Conservation (phyloP, 2,329 filamentous ascomycete genomes). For the Penicillium thymicola region DNA sequence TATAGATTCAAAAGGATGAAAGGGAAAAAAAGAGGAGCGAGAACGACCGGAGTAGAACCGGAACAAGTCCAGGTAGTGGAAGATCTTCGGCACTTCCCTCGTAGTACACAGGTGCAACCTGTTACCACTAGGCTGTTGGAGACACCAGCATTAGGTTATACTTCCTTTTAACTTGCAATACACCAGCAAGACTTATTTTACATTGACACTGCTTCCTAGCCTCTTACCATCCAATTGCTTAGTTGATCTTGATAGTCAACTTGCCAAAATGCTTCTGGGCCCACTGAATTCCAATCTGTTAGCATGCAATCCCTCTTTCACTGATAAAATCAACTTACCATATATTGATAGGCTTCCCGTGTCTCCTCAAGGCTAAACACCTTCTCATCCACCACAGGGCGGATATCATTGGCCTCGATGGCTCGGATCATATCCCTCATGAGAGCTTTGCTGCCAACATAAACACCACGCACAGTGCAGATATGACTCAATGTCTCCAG, state of each 20-base stretch:
- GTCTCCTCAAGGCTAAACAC: slow-evolving; percentile 53
- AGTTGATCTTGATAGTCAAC: slow-evolving; percentile 47
- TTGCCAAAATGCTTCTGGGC: slow-evolving; percentile 57
- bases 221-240: background rate
- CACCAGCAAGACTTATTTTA: background rate
- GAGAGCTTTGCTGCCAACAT: slow-evolving; percentile 55
- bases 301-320: slow-evolving; percentile 8
- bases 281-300: slow-evolving; percentile 33
- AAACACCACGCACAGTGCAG: slow-evolving; percentile 56
- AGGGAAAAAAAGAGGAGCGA: background rate
- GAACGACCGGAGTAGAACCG: background rate
- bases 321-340: slow-evolving; percentile 37
- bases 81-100: background rate
- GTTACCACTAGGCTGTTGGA: background rate
- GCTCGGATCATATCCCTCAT: slow-evolving; percentile 60
- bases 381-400: slow-evolving; percentile 58
- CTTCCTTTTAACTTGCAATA: background rate
- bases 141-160: background rate
- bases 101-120: background rate
- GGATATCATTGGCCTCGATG: slow-evolving; percentile 58
- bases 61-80: background rate
- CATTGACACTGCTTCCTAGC: background rate
- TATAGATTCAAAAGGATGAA: background rate
- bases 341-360: slow-evolving; percentile 55
- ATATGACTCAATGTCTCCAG: slow-evolving; percentile 50